These are phyloP conservation scores for Diutina rugosa DNA, from an alignment of 1,139 yeast species.

Conservation along the genomic window DNA sequence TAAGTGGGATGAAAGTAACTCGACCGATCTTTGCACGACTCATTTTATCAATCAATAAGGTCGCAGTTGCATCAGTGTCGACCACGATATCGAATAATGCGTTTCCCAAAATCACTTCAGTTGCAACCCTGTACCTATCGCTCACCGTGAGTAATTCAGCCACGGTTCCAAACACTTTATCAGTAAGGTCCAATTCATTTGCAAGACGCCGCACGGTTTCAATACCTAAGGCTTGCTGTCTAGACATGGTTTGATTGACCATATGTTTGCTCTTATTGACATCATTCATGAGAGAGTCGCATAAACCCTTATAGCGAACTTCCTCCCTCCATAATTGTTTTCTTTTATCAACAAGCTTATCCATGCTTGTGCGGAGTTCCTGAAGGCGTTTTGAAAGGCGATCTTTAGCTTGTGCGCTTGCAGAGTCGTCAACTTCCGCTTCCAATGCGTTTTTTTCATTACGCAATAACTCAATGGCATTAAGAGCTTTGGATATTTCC, in stretches of 20 bases:
- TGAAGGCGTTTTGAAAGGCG: conserved; percentile 26
- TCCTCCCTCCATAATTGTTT: conserved; percentile 75
- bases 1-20: conserved; percentile 83
- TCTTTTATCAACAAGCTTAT: conserved; percentile 45
- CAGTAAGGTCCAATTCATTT: conserved; percentile 35
- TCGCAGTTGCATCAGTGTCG: conserved; percentile 77
- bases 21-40: conserved; percentile 64
- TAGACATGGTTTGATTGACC: conserved; percentile 64
- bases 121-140: conserved; percentile 74
- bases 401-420: conserved; percentile 8
- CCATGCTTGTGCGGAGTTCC: conserved; percentile 2
- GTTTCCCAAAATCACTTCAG: conserved; percentile 82
- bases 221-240: conserved; percentile 57
- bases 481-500: not conserved
- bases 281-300: conserved; percentile 44
- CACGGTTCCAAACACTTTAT: conserved; percentile 68
- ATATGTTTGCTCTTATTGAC: conserved; percentile 43
- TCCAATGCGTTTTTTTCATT: conserved; percentile 1
- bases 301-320: conserved; percentile 42
- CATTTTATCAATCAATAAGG: conserved; percentile 64
- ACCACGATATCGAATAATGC: conserved; percentile 83
- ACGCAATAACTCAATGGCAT: conserved; percentile 2
- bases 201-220: conserved; percentile 53
- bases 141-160: conserved; percentile 75
- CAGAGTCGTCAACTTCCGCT: not conserved